Evolutionary conservation across 805 yeast genomes (phyloP).

Genomic region (Dipodascus albidus): DNA sequence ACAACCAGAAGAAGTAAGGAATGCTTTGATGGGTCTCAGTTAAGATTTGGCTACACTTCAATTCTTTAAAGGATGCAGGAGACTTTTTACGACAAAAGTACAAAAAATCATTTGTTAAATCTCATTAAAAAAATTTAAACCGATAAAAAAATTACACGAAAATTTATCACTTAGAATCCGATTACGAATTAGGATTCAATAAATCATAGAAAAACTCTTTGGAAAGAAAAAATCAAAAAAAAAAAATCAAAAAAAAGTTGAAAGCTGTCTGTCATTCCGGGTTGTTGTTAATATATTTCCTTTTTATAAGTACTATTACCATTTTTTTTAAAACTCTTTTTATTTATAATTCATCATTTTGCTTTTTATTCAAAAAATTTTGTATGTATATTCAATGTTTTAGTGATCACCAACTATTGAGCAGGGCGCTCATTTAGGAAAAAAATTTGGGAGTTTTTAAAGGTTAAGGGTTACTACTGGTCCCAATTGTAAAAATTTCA

Average conservation of each 20-base stretch:
- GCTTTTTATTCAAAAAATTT: not conserved
- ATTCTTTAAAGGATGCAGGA: not conserved
- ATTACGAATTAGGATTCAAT: not conserved
- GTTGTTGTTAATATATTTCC: not conserved
- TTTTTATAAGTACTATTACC: not conserved
- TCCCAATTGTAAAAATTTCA: not conserved
- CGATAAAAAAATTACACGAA: not conserved
- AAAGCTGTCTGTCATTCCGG: not conserved
- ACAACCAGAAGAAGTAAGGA: conserved; percentile 1
- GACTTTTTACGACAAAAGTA: not conserved
- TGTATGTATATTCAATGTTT: no score
- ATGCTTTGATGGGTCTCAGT: not conserved
- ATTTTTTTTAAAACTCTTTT: not conserved
- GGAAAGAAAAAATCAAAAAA: not conserved
- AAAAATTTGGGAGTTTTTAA: not conserved
- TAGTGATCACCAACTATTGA: no score
- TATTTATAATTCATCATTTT: not conserved
- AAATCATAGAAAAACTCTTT: not conserved
- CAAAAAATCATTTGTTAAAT: not conserved
- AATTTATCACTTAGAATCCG: not conserved
- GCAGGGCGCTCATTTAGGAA: no score
- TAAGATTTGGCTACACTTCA: not conserved
- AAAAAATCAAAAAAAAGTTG: no score
- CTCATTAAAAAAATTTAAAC: not conserved
- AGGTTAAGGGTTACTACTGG: not conserved